A percentile compares a stretch with the other conserved stretches of the same genome.
phyloP scores from a whole-genome alignment of 805 yeast genomes.

The Lachancea quebecensis region DNA sequence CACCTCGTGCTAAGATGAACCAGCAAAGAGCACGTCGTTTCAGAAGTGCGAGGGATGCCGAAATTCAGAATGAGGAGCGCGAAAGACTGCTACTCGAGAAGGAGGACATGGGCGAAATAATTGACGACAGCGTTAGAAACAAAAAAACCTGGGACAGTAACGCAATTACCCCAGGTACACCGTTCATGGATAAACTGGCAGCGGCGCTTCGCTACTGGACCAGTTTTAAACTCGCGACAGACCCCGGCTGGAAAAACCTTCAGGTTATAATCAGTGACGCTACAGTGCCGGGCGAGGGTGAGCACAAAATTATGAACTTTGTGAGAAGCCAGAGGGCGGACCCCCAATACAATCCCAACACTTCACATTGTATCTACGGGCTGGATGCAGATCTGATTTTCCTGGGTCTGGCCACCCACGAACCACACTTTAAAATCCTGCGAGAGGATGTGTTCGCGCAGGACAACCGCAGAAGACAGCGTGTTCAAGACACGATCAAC shows the following conservation, averaged over 20 bases:
- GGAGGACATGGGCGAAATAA: slow-evolving; percentile 46
- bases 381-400: slow-evolving; percentile 96
- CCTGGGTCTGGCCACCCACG: slow-evolving; percentile 94
- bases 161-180: slow-evolving; percentile 98
- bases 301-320: slow-evolving; percentile 95
- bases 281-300: slow-evolving; percentile 99
- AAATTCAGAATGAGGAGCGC: slow-evolving; percentile 64
- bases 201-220: slow-evolving; percentile 83
- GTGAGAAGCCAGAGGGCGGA: slow-evolving; percentile 84
- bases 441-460: slow-evolving; percentile 96
- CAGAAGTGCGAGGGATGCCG: slow-evolving; percentile 85
- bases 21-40: slow-evolving; percentile 94
- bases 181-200: slow-evolving; percentile 90
- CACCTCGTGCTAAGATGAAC: slow-evolving; percentile 97
- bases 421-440: slow-evolving; percentile 88
- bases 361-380: slow-evolving; percentile 94
- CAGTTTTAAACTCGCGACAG: slow-evolving; percentile 76
- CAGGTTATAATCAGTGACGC: slow-evolving; percentile 93
- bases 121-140: slow-evolving; percentile 67
- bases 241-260: slow-evolving; percentile 88
- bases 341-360: slow-evolving; percentile 84
- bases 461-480: slow-evolving; percentile 37
- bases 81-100: slow-evolving; percentile 36
- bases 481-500: slow-evolving; percentile 30
- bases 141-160: slow-evolving; percentile 91